Percentiles rank a stretch among this genome's conserved stretches.
Evolutionary conservation across 2,329 filamentous ascomycete genomes (phyloP).

Genomic region (Zopfia rhizophila): DNA sequence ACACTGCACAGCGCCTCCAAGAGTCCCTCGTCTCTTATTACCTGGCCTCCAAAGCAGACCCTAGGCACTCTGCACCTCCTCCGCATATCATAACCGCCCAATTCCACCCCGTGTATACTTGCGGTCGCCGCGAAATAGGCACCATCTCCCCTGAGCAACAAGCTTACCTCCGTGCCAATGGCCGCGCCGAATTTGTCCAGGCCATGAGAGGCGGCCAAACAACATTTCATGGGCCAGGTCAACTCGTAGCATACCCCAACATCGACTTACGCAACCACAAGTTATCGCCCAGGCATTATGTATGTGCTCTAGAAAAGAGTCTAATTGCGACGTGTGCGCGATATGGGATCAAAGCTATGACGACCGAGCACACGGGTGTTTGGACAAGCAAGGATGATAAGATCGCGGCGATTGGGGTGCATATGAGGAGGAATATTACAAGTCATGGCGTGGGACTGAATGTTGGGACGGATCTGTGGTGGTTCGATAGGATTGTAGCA

Average conservation of each 20-base stretch:
- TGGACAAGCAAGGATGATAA: conserved; percentile 72
- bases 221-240: conserved; percentile 95
- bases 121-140: conserved; percentile 79
- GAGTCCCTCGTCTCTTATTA: conserved; percentile 65
- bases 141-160: conserved; percentile 61
- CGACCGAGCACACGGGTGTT: conserved; percentile 83
- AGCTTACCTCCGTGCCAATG: conserved; percentile 49
- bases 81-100: conserved; percentile 83
- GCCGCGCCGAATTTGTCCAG: conserved; percentile 70
- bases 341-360: conserved; percentile 71
- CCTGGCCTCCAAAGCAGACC: conserved; percentile 70
- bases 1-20: conserved; percentile 66
- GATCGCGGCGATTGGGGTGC: conserved; percentile 92
- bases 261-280: conserved; percentile 78
- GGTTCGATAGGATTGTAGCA: conserved; percentile 82
- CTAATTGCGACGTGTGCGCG: conserved; percentile 72
- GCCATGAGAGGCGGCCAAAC: conserved; percentile 88
- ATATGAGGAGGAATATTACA: conserved; percentile 83
- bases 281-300: conserved; percentile 79
- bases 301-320: conserved; percentile 79
- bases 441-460: conserved; percentile 88
- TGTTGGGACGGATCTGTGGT: conserved; percentile 71
- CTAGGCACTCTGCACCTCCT: conserved; percentile 60
- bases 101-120: conserved; percentile 85
- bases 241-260: conserved; percentile 91